phyloP scores from a whole-genome alignment of 2,329 filamentous ascomycete genomes.

The Escovopsis sp. region DNA sequence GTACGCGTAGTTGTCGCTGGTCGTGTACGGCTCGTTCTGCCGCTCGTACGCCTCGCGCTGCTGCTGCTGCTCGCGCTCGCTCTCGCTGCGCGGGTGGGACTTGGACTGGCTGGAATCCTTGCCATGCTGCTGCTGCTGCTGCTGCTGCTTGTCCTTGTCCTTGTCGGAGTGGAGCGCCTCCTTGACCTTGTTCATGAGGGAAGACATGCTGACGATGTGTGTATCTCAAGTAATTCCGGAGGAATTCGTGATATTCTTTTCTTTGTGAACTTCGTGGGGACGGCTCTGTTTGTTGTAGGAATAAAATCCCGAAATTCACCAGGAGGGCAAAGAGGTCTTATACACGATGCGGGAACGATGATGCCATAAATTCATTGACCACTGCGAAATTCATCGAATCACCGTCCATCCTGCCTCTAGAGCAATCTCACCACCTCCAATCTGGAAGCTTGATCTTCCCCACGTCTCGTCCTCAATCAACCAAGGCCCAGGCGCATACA shows the following conservation, averaged over 20 bases:
- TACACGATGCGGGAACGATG: too few species aligned
- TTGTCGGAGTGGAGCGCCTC: constrained; percentile 31
- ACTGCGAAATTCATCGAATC: too few species aligned
- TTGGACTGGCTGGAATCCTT: constrained; percentile 8
- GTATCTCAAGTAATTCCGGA: constrained; percentile 1
- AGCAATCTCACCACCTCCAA: too few species aligned
- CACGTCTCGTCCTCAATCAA: too few species aligned
- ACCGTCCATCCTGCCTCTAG: too few species aligned
- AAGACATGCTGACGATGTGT: constrained; percentile 42
- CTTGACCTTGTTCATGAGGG: constrained; percentile 44
- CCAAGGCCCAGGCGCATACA: too few species aligned
- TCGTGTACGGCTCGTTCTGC: constrained; percentile 16
- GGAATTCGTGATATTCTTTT: not conserved
- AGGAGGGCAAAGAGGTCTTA: too few species aligned
- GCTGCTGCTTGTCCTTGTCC: not conserved
- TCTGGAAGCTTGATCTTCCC: too few species aligned
- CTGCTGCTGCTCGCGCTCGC: constrained; percentile 9
- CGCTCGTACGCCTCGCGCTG: constrained; percentile 6
- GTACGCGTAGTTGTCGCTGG: constrained; percentile 26
- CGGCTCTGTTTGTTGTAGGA: not conserved
- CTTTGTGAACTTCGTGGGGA: not conserved
- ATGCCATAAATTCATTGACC: too few species aligned
- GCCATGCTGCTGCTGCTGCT: too few species aligned
- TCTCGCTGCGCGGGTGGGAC: constrained; percentile 29
- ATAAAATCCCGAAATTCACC: too few species aligned